Evolutionary conservation across 2,329 filamentous ascomycete species (phyloP).

Genomic region (Blastomyces gilchristii): DNA sequence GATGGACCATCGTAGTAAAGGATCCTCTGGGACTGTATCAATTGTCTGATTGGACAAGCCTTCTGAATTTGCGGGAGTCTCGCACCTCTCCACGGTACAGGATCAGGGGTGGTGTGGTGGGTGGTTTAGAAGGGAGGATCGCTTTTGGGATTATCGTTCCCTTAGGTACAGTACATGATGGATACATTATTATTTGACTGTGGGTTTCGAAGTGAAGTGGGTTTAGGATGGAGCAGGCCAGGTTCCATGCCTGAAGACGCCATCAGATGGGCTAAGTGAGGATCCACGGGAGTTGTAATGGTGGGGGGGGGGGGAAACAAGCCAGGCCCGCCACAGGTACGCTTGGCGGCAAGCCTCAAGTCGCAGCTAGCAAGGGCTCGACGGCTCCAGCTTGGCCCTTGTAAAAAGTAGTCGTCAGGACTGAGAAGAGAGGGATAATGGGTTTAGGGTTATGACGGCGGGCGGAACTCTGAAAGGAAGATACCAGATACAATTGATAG

Average conservation of each 20-base stretch:
- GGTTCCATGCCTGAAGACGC: neutral
- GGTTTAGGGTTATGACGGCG: neutral
- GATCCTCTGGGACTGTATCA: neutral
- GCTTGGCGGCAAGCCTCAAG: neutral
- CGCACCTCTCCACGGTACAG: neutral
- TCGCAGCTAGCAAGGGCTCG: neutral
- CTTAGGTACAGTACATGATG: slow-evolving; percentile 5
- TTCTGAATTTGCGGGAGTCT: neutral
- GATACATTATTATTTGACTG: neutral
- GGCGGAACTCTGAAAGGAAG: neutral
- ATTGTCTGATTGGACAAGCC: neutral
- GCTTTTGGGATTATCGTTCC: neutral
- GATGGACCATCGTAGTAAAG: slow-evolving; percentile 1
- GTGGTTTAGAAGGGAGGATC: neutral
- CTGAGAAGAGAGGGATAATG: neutral
- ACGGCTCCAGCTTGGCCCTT: neutral
- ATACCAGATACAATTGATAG: neutral
- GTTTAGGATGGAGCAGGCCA: neutral
- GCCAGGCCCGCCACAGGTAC: neutral
- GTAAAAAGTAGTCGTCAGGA: neutral
- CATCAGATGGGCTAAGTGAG: neutral
- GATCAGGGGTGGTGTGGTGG: neutral
- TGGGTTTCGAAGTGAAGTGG: slow-evolving; percentile 4
- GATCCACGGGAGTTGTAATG: slow-evolving; percentile 1
- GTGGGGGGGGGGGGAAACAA: neutral